Base-by-base conservation (phyloP, 768 basidiomycete species). In the Boletus edulis region DNA sequence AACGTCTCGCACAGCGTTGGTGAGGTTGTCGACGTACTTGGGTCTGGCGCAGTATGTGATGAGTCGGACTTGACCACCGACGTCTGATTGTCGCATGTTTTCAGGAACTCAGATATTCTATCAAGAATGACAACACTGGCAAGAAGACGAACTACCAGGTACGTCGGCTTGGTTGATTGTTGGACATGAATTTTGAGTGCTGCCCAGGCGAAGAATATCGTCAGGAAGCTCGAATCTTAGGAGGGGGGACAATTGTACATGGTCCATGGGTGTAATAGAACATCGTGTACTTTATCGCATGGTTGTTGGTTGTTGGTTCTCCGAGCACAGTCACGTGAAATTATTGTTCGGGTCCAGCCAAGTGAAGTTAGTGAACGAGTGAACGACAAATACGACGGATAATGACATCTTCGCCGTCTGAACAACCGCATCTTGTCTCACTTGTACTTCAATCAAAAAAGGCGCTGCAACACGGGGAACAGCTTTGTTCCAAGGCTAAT, bases 361-460 rank as follows among this genome's bases (percentile, higher is more conserved):
- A 38, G n/a, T n/a, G 4, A 6, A 2, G 12, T 22, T 4, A 20
- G 27, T 27, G 27, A 27, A 9, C 8, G 27, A 27, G 27, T 27
- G 27, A 27, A 27, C 27, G 27, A 27, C 9, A 27, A 2, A 27
- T 27, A 27, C 27, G 27, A 27, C 8, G n/a, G 7, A 27, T 9
- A 8, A 49, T 71, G 69, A 44, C 59, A 5, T 64, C 67, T 15
- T 52, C 59, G 24, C 55, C 64, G 32, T 46, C 50, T 15, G 42
- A 80, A 49, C 81, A 82, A 51, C 79, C 86, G 4, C 82, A 87
- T 56, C 81, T 92, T 20, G 80, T 89, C 34, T 83, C 87, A 22
- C 82, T 94, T 11, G 87, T 90, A 12, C 74, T 87, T 1, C 86
- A 89, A 62, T 91, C 91, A 3, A 88, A 91, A 77, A 89, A 88